Percentiles rank a stretch among this genome's conserved stretches.
Evolutionary conservation across 352 stramenopile species (phyloP).

Genomic region (Phytopythium aichiense): DNA sequence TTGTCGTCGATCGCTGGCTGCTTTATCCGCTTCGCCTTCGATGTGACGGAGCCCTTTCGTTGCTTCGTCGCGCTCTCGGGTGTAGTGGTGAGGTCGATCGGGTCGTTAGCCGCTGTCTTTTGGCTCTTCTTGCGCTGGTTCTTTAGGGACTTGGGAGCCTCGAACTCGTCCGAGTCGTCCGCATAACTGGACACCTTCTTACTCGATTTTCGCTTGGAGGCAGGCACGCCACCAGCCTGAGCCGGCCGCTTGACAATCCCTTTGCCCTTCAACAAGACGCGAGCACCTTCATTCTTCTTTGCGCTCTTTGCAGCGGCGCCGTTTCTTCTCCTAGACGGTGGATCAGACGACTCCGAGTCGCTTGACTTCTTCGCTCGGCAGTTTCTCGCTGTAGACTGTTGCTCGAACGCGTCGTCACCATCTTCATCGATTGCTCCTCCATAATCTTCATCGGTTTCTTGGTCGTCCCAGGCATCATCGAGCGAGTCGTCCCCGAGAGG

Average conservation of each 20-base stretch:
- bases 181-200: slow-evolving; percentile 4
- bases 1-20: background rate
- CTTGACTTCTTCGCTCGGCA: background rate
- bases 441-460: background rate
- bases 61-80: slow-evolving; percentile 21
- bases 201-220: background rate
- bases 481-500: slow-evolving; percentile 7
- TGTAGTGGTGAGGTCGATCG: slow-evolving; percentile 26
- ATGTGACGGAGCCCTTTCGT: background rate
- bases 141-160: background rate
- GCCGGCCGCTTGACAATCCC: slow-evolving; percentile 8
- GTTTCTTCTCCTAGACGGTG: background rate
- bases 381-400: background rate
- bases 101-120: slow-evolving; percentile 1
- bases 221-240: background rate
- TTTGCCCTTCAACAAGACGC: slow-evolving; percentile 1
- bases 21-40: background rate
- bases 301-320: background rate
- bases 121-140: background rate
- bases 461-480: slow-evolving; percentile 19
- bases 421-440: background rate
- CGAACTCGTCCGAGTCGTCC: background rate
- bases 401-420: background rate
- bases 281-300: background rate
- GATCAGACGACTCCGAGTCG: slow-evolving; percentile 3